Evolutionary conservation across 805 yeast genomes (phyloP), one percentile per base, ranked within the genome.

Genomic region (Candida quercuum): DNA sequence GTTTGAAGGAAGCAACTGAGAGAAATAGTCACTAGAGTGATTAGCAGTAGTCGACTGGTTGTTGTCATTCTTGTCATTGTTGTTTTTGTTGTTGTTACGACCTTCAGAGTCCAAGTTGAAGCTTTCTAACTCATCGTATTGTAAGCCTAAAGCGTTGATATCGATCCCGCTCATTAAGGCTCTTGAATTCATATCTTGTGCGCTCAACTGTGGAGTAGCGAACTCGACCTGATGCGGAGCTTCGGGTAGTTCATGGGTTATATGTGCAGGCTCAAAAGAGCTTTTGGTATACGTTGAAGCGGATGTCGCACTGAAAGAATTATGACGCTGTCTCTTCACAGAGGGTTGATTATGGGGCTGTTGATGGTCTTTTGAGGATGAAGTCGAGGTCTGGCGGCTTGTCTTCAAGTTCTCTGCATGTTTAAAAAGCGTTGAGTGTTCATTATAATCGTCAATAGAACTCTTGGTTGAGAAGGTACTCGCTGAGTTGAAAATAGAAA

Each of bases 201-300:
- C 79, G 11, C 67, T 51, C 32, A 78, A 51, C 56, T 86, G 95
- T 3, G 95, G 96, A 1, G 94, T 83, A 1, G 94, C 76, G 54
- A 84, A 86, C 2, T 81, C 85, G 19, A 83, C 88, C 50, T 83
- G 87, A 31, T 71, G 72, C 2, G 89, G 88, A 0, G 72, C 74
- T 27, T 70, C 74, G 4, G 58, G 57, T 13, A 47, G 16, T 20
- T 46, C 45, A 21, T 47, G 43, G 16, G 26, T 19, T 30, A 19
- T 42, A 33, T 18, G 25, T 11, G 25, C 16, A 5, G 22, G 21
- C 23, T 33, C 32, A 10, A 35, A 28, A 12, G 38, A 39, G 6
- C 38, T 35, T 20, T 45, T 48, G 12, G 53, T 54, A 33, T 67
- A 67, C 1, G 70, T 60, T 17, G 58, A 51, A 1, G 66, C 59